These are phyloP conservation scores for Hypoxylon sp. DNA, from an alignment of 2,329 filamentous ascomycete species.

Conservation along the genomic window DNA sequence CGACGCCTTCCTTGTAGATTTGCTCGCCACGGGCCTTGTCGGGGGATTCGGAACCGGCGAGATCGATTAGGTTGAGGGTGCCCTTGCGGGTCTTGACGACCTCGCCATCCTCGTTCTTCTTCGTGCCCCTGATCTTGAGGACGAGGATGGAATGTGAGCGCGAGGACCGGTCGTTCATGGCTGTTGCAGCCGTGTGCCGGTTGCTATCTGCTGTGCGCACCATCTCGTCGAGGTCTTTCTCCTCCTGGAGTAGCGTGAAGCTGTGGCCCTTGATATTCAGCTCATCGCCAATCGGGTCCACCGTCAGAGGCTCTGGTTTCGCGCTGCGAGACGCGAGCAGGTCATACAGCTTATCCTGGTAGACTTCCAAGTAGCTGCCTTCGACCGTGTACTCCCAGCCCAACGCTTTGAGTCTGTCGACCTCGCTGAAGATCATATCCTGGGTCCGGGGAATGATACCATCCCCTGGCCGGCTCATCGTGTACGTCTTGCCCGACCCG, in stretches of 20 bases:
- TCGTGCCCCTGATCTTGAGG: slow-evolving; percentile 80
- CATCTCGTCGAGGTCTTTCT: slow-evolving; percentile 84
- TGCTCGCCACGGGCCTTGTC: slow-evolving; percentile 81
- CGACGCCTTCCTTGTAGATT: slow-evolving; percentile 92
- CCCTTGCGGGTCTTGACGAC: slow-evolving; percentile 85
- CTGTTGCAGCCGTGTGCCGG: slow-evolving; percentile 94
- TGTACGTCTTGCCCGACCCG: slow-evolving; percentile 95
- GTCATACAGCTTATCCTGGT: slow-evolving; percentile 97
- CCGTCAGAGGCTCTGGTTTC: slow-evolving; percentile 76
- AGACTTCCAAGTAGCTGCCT: slow-evolving; percentile 96
- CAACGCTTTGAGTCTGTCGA: slow-evolving; percentile 86
- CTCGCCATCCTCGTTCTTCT: slow-evolving; percentile 75
- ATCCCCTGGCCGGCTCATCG: slow-evolving; percentile 75
- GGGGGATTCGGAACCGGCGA: slow-evolving; percentile 92
- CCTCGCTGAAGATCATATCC: slow-evolving; percentile 92
- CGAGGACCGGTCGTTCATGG: slow-evolving; percentile 94
- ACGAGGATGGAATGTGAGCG: slow-evolving; percentile 98
- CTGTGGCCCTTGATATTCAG: slow-evolving; percentile 53
- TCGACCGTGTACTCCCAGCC: slow-evolving; percentile 97
- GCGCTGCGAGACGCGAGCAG: slow-evolving; percentile 76
- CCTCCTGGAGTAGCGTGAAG: slow-evolving; percentile 76
- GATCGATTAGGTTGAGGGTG: slow-evolving; percentile 93
- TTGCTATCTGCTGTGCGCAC: slow-evolving; percentile 86
- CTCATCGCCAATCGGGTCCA: slow-evolving; percentile 53
- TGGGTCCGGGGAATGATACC: slow-evolving; percentile 97